Conservation (phyloP, 2,329 filamentous ascomycete species). For the Elsinoe arachidis region DNA sequence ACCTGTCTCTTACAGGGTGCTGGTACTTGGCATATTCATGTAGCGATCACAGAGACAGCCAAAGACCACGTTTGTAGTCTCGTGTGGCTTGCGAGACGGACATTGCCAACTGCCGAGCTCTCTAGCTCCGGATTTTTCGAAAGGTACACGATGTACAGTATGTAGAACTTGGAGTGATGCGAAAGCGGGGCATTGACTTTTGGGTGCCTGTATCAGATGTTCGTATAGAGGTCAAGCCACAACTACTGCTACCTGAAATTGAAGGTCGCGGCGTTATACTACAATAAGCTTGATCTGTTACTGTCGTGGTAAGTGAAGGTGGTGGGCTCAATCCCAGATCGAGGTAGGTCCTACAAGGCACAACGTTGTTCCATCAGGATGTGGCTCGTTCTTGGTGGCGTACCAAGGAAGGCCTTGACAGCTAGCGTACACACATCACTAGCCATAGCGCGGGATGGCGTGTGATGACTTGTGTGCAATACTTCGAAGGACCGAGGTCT, state of each 20-base stretch:
- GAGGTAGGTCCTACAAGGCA: too few species aligned
- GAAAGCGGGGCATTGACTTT: not conserved
- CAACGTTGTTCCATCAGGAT: not conserved
- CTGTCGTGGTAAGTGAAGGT: too few species aligned
- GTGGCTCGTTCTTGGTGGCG: not conserved
- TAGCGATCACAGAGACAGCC: not conserved
- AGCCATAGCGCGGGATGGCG: too few species aligned
- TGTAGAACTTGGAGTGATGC: not conserved
- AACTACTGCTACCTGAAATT: too few species aligned
- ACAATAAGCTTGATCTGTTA: too few species aligned
- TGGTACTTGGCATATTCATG: not conserved
- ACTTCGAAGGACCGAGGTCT: not conserved
- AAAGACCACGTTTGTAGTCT: too few species aligned
- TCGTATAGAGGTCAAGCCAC: not conserved
- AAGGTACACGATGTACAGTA: not conserved
- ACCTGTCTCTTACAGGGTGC: not conserved
- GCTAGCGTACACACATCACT: not conserved
- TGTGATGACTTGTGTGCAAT: too few species aligned
- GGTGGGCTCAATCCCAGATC: too few species aligned
- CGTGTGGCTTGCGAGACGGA: too few species aligned
- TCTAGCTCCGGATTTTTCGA: not conserved
- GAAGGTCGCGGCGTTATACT: too few species aligned
- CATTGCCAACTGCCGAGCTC: too few species aligned
- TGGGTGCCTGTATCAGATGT: not conserved
- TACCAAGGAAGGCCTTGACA: not conserved